Base-by-base conservation (phyloP, 129 eudicot species). In the Cynara cardunculus region DNA sequence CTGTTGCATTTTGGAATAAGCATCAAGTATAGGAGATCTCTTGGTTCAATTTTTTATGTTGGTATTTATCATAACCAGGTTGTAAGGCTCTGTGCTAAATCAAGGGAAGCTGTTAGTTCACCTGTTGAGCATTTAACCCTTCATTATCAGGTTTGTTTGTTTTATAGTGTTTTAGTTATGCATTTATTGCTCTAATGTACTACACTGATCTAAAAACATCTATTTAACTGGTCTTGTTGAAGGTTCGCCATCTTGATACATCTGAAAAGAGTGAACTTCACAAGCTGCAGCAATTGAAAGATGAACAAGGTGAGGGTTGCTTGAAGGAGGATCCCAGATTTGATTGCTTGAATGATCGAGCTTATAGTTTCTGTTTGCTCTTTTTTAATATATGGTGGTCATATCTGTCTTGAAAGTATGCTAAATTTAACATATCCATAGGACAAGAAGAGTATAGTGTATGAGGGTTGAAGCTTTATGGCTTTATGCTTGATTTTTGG, bases 51-150 rank as follows among this genome's bases (percentile, higher is more conserved):
- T 13, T 8, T 53, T 31, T 24, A 5, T 65, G 21, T 62, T 9
- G 5, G 1, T 61, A 18, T 25, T 37, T 76, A 26, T 10, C 10
- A 28, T 69, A 75, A 32, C 30, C 80, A 93, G 98, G 98, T 94
- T 80, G 98, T 94, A 66, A 90, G 98, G 73, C 93, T 94, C 24
- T 94, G 98, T 88, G 98, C 98, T 1, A 94, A 94, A 82, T 94
- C 98, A 65, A 89, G 98, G 87, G 98, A 94, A 87, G 98, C 98
- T 77, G 98, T 94, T 62, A 94, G 98, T 84, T 94, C 98, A 21
- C 98, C 97, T 34, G 97, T 94, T 82, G 98, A 94, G 93, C 97
- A 94, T 88, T 81, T 94, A 34, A 91, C 98, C 30, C 96, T 94
- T 86, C 98, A 94, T 75, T 91, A 94, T 83, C 98, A 94, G 98